Base-by-base conservation (phyloP, 805 yeast species). In the Candida cerambycidarum region DNA sequence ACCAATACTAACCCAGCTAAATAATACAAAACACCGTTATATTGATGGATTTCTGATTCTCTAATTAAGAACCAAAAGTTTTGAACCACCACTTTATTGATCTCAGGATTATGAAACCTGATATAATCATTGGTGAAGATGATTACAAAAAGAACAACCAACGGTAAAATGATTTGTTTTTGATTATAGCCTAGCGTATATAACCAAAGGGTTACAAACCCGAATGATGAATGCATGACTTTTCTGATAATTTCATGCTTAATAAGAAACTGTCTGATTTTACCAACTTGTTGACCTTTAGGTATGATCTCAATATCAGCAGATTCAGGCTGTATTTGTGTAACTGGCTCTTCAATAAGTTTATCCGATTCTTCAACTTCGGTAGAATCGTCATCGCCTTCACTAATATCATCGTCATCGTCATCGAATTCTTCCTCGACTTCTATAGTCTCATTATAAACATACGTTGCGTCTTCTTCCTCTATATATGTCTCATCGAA, bases 191-290 rank as follows among this genome's bases (percentile, higher is more conserved):
- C 89, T 32, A 63, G 57, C 0, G 85, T 74, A 61, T 89, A 92
- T 25, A 88, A 65, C 54, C 76, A 83, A 30, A 93, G 63, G 1
- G 97, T 83, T 32, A 90, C 53, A 49, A 89, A 76, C 0, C 97
- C 99, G 38, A 90, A 89, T 1, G 93, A 84, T 7, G 92, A 85
- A 61, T 93, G 99, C 46, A 93, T 79, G 3, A 78, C 66, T 62
- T 93, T 93, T 56, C 99, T 78, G 4, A 96, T 95, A 13, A 93
- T 69, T 63, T 93, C 99, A 58, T 93, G 89, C 56, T 85, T 85
- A 28, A 43, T 38, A 11, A 41, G 19, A 36, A 41, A 41, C 32
- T 41, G 14, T 13, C 27, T 17, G 11, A 41, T n/a, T 13, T 31
- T 25, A 6, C 40, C 37, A 12, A 41, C 12, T 4, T 23, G 16